Evolutionary conservation across 225 moss, liverwort and hornwort genomes (phyloP), one percentile per base, ranked within the genome.

Genomic region (Pseudoscleropodium purum): DNA sequence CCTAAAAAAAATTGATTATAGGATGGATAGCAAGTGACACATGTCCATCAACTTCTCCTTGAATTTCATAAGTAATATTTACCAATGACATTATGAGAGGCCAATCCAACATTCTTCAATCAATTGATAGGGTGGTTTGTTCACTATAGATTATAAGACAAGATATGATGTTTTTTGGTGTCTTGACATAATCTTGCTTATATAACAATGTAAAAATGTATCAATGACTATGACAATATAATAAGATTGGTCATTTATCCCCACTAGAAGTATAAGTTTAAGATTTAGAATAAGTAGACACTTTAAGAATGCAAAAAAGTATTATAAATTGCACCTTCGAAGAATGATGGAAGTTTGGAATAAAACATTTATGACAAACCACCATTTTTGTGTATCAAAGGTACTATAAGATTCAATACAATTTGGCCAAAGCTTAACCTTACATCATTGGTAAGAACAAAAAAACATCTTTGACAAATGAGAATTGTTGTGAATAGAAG

Each of bases 381-480:
- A 39, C 25, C 8, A 70, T 24, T 7, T 39, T 70, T 1, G 0
- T 70, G 4, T 39, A 39, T 26, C 39, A 39, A 39, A 0, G 14
- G 0, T 41, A 25, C 8, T 2, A 14, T 15, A 70, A 15, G 7
- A 41, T 70, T 0, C 13, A 14, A 41, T 13, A 70, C 5, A 41
- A 70, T 25, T 39, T 25, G 8, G 25, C 5, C 15, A 25, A 70
- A 70, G 7, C 4, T 70, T 70, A 25, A 26, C 0, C 15, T 0
- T 39, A 3, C 8, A 41, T 9, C 1, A 9, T 2, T 0, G 1
- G 1, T 1, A 73, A 73, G 16, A 3, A 16, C 2, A 43, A 3
- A 73, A 73, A 17, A 0, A 0, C 29, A 16, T 5, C 43, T 43
- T 26, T 72, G 15, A 26, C 0, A 0, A 72, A 39, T 41, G 8